phyloP scores from a whole-genome alignment of 768 basidiomycete genomes.

The Grammothele lineata region DNA sequence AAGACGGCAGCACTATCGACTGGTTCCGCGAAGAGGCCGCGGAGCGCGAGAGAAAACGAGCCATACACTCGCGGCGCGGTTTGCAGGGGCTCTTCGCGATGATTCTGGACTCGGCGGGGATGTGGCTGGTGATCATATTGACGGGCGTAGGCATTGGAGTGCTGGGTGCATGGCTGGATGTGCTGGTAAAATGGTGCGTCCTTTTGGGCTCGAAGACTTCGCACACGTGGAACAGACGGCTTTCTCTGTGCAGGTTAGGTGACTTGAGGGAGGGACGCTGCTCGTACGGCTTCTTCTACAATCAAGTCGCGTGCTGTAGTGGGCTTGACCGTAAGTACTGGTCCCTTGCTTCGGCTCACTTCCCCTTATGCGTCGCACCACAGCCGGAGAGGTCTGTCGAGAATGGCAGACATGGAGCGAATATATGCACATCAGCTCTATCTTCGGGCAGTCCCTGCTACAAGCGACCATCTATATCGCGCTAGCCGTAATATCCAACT shows the following conservation, averaged over 20 bases:
- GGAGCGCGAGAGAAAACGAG: conserved; percentile 54
- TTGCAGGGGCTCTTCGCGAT: conserved; percentile 52
- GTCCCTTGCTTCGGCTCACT: too few relatives aligned
- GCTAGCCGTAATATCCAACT: conserved; percentile 48
- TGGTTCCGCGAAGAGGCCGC: conserved; percentile 64
- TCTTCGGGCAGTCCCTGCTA: conserved; percentile 57
- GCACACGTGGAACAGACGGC: not conserved
- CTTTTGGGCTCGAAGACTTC: not conserved
- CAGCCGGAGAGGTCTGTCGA: conserved; percentile 62
- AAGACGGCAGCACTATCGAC: conserved; percentile 62
- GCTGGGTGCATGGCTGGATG: conserved; percentile 68
- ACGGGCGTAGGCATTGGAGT: conserved; percentile 67
- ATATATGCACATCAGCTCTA: conserved; percentile 46
- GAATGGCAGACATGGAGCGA: conserved; percentile 72
- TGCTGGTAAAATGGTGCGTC: conserved; percentile 65
- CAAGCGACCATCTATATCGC: conserved; percentile 63
- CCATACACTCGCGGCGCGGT: conserved; percentile 46
- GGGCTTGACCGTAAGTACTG: conserved; percentile 50
- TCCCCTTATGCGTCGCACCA: not conserved
- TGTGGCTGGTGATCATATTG: conserved; percentile 65
- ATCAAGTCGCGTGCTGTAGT: conserved; percentile 66
- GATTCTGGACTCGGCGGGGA: conserved; percentile 49
- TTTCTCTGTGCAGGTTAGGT: conserved; percentile 45
- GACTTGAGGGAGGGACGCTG: conserved; percentile 70
- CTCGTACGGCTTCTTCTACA: conserved; percentile 66